Percentiles rank a stretch among this genome's conserved stretches.
Conservation (phyloP, 176 grass and related monocot species). For the Triticum timopheevii region DNA sequence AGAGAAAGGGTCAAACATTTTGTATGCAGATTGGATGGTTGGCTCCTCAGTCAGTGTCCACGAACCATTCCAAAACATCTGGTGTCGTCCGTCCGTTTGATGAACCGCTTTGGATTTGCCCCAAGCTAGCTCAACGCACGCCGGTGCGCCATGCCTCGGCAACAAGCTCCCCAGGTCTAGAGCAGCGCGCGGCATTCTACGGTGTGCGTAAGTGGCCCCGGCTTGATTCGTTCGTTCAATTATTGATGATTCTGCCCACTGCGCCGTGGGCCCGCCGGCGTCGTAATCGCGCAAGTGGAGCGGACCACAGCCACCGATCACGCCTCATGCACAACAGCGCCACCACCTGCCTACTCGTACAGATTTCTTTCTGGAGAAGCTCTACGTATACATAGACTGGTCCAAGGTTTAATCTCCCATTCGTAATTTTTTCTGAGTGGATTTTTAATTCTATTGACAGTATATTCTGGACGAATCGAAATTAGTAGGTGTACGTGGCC, state of each 20-base stretch:
- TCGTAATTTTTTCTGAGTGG: background rate
- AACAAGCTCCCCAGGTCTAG: constrained; percentile 34
- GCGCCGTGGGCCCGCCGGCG: constrained; percentile 1
- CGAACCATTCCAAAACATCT: no score
- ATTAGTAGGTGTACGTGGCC: background rate
- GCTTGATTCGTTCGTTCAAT: constrained; percentile 31
- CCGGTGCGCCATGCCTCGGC: background rate
- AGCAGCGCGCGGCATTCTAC: constrained; percentile 17
- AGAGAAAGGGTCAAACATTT: no score
- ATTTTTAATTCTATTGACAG: no score
- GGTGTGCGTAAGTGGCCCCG: background rate
- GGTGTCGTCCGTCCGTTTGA: no score
- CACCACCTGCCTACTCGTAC: background rate
- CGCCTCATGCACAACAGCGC: background rate
- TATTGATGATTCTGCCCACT: constrained; percentile 41
- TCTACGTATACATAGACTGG: constrained; percentile 12
- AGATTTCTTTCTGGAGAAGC: background rate
- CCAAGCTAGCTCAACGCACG: background rate
- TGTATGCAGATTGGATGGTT: no score
- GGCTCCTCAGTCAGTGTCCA: no score
- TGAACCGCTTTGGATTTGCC: no score
- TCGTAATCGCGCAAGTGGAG: constrained; percentile 24
- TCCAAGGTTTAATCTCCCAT: background rate
- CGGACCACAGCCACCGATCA: constrained; percentile 18
- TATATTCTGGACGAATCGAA: background rate